These are phyloP conservation scores for Aspergillus chevalieri DNA, from an alignment of 2,329 filamentous ascomycete species.

Conservation along the genomic window DNA sequence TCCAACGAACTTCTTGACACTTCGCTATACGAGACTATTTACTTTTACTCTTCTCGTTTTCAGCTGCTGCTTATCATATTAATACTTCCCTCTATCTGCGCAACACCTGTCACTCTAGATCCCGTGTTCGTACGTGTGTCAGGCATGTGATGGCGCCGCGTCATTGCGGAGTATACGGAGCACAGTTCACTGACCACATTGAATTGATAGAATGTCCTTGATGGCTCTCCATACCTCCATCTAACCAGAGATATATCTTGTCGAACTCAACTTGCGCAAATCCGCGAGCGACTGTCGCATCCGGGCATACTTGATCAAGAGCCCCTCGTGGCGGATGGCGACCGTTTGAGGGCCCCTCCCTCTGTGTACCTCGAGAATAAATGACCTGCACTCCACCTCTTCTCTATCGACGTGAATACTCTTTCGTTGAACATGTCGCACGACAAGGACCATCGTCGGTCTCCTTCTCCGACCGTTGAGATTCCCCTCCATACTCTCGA, in stretches of 20 bases:
- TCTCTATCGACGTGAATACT: not conserved
- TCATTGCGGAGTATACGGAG: too few species aligned
- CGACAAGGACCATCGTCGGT: conserved; percentile 9
- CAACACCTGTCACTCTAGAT: too few species aligned
- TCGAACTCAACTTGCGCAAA: too few species aligned
- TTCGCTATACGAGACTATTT: not conserved
- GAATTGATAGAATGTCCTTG: too few species aligned
- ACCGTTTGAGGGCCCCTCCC: not conserved
- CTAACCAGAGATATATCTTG: too few species aligned
- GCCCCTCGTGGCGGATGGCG: not conserved
- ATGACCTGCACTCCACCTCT: not conserved
- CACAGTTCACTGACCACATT: too few species aligned
- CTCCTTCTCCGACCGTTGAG: conserved; percentile 19
- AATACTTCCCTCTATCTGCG: not conserved
- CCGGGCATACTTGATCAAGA: not conserved
- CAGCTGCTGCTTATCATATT: not conserved
- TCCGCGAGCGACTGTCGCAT: not conserved
- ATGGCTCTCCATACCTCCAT: not conserved
- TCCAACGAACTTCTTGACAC: not conserved
- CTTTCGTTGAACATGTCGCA: conserved; percentile 9
- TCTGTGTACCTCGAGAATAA: not conserved
- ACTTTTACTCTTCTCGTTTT: not conserved
- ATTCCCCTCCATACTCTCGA: conserved; percentile 27
- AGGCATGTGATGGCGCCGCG: too few species aligned
- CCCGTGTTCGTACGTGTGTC: too few species aligned